Percentiles rank a stretch among this genome's conserved stretches.
Evolutionary conservation across 2,329 filamentous ascomycete genomes (phyloP).

Genomic region (Juglanconis oblonga): DNA sequence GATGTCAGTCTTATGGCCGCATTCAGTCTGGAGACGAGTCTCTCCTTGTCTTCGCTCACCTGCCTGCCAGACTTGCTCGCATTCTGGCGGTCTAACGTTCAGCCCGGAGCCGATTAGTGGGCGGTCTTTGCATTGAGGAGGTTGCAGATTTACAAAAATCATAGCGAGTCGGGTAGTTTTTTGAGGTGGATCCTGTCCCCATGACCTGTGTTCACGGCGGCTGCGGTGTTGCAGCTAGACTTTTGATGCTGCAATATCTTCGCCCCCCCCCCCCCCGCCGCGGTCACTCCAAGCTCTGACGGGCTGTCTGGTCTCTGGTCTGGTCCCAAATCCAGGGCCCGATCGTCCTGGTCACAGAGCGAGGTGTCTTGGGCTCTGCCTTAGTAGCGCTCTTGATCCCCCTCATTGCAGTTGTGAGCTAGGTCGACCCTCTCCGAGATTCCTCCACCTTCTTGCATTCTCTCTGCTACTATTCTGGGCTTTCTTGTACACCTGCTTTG

Average conservation of each 20-base stretch:
- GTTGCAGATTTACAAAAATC: conserved; percentile 7
- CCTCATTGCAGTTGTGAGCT: conserved; percentile 10
- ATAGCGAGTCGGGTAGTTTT: conserved; percentile 16
- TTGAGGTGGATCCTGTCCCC: conserved; percentile 15
- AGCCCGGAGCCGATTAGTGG: conserved; percentile 2
- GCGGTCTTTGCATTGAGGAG: conserved; percentile 9
- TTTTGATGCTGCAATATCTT: conserved; percentile 2
- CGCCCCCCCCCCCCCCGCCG: neutral
- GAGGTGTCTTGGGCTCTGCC: neutral
- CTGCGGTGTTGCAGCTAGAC: conserved; percentile 14
- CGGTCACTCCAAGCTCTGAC: neutral
- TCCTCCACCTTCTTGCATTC: conserved; percentile 8
- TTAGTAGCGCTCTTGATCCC: conserved; percentile 8
- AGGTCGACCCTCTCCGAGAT: conserved; percentile 11
- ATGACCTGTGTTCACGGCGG: conserved; percentile 18
- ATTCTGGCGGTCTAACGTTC: conserved; percentile 9
- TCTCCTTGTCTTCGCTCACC: neutral
- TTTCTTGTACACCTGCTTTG: neutral
- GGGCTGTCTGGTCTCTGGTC: neutral
- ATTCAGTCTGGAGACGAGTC: neutral
- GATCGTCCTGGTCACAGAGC: neutral
- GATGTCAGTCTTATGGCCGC: neutral
- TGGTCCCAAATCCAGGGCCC: neutral
- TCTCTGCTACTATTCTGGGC: neutral
- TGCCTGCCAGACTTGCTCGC: conserved; percentile 1